These are phyloP conservation scores for Tremellales sp. DNA, from an alignment of 1,284 basidiomycete genomes.

Conservation along the genomic window DNA sequence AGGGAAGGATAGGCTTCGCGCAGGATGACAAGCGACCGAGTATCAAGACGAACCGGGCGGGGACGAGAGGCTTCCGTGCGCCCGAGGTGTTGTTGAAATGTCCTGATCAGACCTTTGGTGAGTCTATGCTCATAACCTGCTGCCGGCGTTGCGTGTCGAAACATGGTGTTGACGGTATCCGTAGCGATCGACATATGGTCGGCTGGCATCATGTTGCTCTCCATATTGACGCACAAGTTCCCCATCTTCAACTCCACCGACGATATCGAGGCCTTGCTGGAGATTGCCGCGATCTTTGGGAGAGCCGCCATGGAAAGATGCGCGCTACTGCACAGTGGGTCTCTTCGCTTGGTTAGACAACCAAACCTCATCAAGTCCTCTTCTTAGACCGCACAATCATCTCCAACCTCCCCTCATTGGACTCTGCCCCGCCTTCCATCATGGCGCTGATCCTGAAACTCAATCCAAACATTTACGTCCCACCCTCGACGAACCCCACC, in stretches of 20 bases:
- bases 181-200: constrained; percentile 97
- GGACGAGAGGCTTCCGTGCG: constrained; percentile 93
- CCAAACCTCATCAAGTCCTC: constrained; percentile 9
- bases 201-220: constrained; percentile 85
- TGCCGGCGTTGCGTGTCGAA: neutral
- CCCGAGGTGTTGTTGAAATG: constrained; percentile 97
- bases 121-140: constrained; percentile 32
- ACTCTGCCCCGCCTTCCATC: constrained; percentile 64
- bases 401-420: constrained; percentile 75
- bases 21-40: constrained; percentile 56
- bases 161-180: constrained; percentile 10
- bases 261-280: constrained; percentile 92
- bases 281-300: constrained; percentile 87
- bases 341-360: neutral
- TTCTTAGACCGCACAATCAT: constrained; percentile 72
- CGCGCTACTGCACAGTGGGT: constrained; percentile 84
- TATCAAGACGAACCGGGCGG: constrained; percentile 93
- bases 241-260: constrained; percentile 93
- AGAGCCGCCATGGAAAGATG: constrained; percentile 76
- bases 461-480: constrained; percentile 67
- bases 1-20: constrained; percentile 47
- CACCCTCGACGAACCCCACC: constrained; percentile 48
- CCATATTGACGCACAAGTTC: constrained; percentile 88
- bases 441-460: constrained; percentile 66
- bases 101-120: constrained; percentile 85